A percentile compares a stretch with the other conserved stretches of the same genome.
These are phyloP conservation scores for Vaccinium myrtillus DNA, from an alignment of 148 eudicot genomes.

Conservation along the genomic window DNA sequence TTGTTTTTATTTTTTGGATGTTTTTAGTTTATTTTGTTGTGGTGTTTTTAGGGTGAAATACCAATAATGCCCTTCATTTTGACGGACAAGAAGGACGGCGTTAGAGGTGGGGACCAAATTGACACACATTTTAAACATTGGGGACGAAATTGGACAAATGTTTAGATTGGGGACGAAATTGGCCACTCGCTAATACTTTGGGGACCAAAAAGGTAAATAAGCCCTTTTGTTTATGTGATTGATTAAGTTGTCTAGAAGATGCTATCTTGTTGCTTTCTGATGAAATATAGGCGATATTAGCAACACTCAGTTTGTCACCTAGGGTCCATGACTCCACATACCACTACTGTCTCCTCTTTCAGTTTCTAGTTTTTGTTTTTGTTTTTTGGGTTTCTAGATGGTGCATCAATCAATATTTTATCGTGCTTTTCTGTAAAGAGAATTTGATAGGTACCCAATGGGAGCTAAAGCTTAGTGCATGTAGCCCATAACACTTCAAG, in stretches of 20 bases:
- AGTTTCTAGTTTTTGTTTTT: neutral
- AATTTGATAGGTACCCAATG: neutral
- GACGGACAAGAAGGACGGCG: no score
- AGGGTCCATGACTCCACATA: neutral
- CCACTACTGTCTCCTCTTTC: neutral
- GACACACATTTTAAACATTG: no score
- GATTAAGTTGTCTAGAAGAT: neutral
- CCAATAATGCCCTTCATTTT: no score
- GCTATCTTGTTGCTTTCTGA: neutral
- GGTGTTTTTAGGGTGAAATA: no score
- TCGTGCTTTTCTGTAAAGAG: neutral
- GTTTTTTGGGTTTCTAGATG: neutral
- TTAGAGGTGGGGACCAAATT: no score
- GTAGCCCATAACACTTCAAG: neutral
- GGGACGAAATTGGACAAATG: no score
- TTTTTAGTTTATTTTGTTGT: no score
- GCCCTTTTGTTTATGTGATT: no score
- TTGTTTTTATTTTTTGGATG: no score
- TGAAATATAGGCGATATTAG: neutral
- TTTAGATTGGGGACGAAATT: no score
- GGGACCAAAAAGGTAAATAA: no score
- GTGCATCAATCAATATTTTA: neutral
- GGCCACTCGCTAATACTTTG: no score
- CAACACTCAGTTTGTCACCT: neutral
- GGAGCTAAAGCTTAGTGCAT: conserved; percentile 1